Conservation (phyloP, 2,329 filamentous ascomycete genomes). For the Pestalotiopsis sp. region DNA sequence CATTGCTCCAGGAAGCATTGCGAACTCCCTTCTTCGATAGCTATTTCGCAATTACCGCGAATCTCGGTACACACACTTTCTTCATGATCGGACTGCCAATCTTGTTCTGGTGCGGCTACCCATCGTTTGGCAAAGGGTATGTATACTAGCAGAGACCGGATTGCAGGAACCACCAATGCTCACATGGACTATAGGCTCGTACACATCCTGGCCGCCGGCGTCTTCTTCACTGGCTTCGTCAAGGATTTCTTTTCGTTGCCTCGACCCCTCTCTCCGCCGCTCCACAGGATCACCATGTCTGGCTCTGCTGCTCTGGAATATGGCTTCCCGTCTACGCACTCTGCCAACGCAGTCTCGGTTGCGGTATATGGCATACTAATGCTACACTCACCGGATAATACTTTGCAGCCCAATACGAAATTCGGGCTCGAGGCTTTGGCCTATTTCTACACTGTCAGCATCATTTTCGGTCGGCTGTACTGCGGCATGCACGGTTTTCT, state of each 20-base stretch:
- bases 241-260: conserved; percentile 95
- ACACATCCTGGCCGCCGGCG: conserved; percentile 76
- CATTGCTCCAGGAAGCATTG: conserved; percentile 78
- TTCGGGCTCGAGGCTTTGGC: conserved; percentile 67
- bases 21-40: conserved; percentile 86
- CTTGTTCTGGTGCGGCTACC: conserved; percentile 94
- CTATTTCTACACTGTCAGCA: conserved; percentile 87
- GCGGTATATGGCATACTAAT: conserved; percentile 80
- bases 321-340: conserved; percentile 95
- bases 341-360: conserved; percentile 94
- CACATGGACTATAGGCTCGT: conserved; percentile 56
- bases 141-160: conserved; percentile 34
- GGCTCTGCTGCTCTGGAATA: conserved; percentile 94
- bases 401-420: conserved; percentile 61
- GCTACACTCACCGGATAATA: conserved; percentile 67
- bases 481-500: conserved; percentile 99
- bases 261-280: conserved; percentile 85
- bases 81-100: conserved; percentile 97
- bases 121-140: conserved; percentile 83
- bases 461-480: conserved; percentile 88
- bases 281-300: conserved; percentile 96
- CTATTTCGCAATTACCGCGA: conserved; percentile 96
- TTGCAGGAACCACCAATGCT: background rate
- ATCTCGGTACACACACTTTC: conserved; percentile 96
- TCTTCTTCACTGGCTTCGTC: conserved; percentile 88